Base-by-base conservation (phyloP, 2,329 filamentous ascomycete species). In the Truncatella angustata region DNA sequence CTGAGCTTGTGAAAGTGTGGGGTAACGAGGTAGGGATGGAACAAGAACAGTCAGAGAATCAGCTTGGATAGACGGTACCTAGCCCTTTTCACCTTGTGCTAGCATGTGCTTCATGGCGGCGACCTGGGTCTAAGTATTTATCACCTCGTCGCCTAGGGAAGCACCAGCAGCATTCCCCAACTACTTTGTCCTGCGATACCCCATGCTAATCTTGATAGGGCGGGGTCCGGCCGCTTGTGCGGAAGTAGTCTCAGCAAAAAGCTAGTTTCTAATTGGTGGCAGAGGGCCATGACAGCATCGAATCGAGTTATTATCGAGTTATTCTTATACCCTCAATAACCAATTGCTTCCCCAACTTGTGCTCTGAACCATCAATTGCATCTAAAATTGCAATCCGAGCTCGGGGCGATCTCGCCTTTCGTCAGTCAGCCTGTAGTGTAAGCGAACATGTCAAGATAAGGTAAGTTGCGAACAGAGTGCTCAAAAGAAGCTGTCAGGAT, bases 1-100 rank as follows among this genome's bases (percentile, higher is more conserved):
- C 18, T 48, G 59, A 63, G 61, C 62, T 64, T 66, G 63, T 65
- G 60, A 66, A 65, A 64, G 59, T 65, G 63, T 65, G 64, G 63
- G 61, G 65, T 57, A 66, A 42, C 26, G 6, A 11, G n/a, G 20
- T 21, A 12, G 12, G 18, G 32, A 18, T 9, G 23, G 16, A 9
- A 49, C 11, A 12, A 21, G n/a, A n/a, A n/a, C n/a, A n/a, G n/a
- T n/a, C n/a, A n/a, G n/a, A n/a, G n/a, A n/a, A n/a, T 32, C 7
- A 32, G 28, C 28, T 32, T 2, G 28, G 14, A 32, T 32, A 32
- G 7, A 7, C 14, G 14, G 7, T 7, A 7, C 14, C 7, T 32
- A 32, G 28, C 28, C 28, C 14, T 14, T 32, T 14, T 32, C 28
- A 14, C 28, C 28, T 32, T 14, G 7, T 14, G 28, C 14, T 32